These are phyloP conservation scores for Tolypocladium cylindrosporum DNA, from an alignment of 2,329 filamentous ascomycete species.

Conservation along the genomic window DNA sequence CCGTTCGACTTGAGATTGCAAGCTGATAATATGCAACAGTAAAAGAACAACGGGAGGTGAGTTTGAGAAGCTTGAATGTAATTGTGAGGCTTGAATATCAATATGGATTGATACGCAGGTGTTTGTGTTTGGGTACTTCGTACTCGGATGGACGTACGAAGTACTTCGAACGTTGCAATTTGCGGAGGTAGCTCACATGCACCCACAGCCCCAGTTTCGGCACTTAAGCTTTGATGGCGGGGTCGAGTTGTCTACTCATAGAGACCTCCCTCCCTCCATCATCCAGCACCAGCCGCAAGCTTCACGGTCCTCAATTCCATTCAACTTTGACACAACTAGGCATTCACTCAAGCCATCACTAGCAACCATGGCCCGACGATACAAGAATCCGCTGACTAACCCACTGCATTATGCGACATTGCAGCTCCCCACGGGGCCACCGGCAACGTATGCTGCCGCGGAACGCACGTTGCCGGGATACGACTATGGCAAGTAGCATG, in stretches of 20 bases:
- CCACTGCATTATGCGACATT: neutral
- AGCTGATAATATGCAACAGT: neutral
- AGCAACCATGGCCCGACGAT: neutral
- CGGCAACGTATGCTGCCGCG: neutral
- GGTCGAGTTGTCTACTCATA: neutral
- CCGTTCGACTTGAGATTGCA: too few relatives aligned
- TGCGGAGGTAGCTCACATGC: neutral
- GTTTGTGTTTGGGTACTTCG: too few relatives aligned
- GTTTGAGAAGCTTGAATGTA: neutral
- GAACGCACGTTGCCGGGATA: neutral
- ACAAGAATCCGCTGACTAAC: neutral
- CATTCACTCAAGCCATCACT: neutral
- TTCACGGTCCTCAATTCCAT: neutral
- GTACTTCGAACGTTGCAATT: neutral
- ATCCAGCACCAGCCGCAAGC: neutral
- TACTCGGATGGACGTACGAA: too few relatives aligned
- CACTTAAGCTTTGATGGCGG: neutral
- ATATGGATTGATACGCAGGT: neutral
- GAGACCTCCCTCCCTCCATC: neutral
- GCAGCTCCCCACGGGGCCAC: neutral
- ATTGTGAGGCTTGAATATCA: neutral
- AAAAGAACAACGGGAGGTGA: neutral
- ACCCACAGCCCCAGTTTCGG: too few relatives aligned
- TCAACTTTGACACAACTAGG: neutral
- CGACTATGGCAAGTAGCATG: neutral